A percentile compares a stretch with the other conserved stretches of the same genome.
Conservation (phyloP, 139 green algal species). For the Chlamydomonas applanata region DNA sequence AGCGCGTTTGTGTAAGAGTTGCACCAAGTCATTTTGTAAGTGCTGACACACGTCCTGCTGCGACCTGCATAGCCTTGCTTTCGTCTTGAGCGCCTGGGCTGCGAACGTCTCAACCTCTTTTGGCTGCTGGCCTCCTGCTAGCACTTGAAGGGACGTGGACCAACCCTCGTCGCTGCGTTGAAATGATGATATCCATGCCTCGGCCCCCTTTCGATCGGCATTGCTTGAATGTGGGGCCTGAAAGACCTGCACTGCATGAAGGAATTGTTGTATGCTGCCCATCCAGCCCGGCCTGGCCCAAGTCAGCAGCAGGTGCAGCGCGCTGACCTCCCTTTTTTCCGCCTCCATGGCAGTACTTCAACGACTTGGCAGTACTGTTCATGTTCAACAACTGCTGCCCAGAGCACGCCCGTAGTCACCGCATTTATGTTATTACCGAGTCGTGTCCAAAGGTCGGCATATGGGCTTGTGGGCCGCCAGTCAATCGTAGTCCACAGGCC, state of each 20-base stretch:
- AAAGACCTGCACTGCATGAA: too few species aligned
- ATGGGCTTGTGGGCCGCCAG: not conserved
- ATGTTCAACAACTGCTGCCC: too few species aligned
- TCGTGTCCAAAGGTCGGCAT: too few species aligned
- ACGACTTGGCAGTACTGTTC: too few species aligned
- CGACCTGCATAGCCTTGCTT: not conserved
- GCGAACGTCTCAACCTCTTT: constrained; percentile 8
- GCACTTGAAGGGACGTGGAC: not conserved
- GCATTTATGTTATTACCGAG: too few species aligned
- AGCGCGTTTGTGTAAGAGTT: not conserved
- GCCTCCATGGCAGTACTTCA: too few species aligned
- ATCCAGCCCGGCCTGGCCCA: too few species aligned
- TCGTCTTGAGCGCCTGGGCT: constrained; percentile 6
- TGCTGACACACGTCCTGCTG: not conserved
- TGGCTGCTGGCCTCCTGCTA: not conserved
- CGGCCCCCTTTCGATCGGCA: not conserved
- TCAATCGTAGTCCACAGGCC: not conserved
- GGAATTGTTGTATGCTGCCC: too few species aligned
- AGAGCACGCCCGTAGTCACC: too few species aligned
- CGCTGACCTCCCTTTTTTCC: too few species aligned
- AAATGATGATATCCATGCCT: not conserved
- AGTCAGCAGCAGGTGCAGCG: too few species aligned
- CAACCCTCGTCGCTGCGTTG: not conserved
- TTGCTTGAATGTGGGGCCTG: too few species aligned
- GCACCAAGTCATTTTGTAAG: constrained; percentile 7